These are phyloP conservation scores for Pholiota microspora DNA, from an alignment of 768 basidiomycete genomes.

Conservation along the genomic window DNA sequence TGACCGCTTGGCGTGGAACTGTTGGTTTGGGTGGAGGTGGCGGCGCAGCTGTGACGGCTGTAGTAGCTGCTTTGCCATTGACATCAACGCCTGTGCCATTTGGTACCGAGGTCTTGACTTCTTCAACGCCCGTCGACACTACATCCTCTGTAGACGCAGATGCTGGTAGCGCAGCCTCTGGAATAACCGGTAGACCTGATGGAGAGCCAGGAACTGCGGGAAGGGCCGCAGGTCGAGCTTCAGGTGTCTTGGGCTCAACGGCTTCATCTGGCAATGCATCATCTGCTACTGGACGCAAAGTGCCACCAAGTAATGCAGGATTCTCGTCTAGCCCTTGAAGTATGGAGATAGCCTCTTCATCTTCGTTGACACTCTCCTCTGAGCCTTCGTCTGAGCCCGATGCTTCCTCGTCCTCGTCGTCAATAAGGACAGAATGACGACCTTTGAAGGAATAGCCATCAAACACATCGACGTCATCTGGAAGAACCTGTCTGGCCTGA, in stretches of 20 bases:
- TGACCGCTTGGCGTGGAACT: slow-evolving; percentile 22
- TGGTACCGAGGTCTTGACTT: background rate
- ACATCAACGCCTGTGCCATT: background rate
- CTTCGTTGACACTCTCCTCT: slow-evolving; percentile 43
- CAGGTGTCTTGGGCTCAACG: slow-evolving; percentile 73
- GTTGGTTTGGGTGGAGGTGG: slow-evolving; percentile 26
- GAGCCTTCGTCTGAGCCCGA: slow-evolving; percentile 42
- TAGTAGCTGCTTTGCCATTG: slow-evolving; percentile 27
- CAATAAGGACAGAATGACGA: slow-evolving; percentile 73
- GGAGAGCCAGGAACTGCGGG: slow-evolving; percentile 19
- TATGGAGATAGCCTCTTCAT: slow-evolving; percentile 25
- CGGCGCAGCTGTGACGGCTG: slow-evolving; percentile 11
- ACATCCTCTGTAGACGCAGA: slow-evolving; percentile 1
- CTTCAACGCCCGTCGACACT: slow-evolving; percentile 8
- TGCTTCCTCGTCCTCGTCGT: slow-evolving; percentile 62
- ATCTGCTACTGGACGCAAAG: slow-evolving; percentile 19
- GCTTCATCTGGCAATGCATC: slow-evolving; percentile 33
- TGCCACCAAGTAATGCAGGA: slow-evolving; percentile 16
- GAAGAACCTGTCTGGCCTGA: slow-evolving; percentile 11
- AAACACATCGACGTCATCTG: slow-evolving; percentile 71
- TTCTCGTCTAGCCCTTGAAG: slow-evolving; percentile 17
- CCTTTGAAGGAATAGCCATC: slow-evolving; percentile 96
- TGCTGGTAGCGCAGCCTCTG: background rate
- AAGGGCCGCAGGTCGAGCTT: slow-evolving; percentile 48
- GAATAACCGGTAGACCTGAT: slow-evolving; percentile 4